A percentile compares a stretch with the other conserved stretches of the same genome.
These are phyloP conservation scores for Barnettozyma botsteinii DNA, from an alignment of 805 yeast species.

Conservation along the genomic window DNA sequence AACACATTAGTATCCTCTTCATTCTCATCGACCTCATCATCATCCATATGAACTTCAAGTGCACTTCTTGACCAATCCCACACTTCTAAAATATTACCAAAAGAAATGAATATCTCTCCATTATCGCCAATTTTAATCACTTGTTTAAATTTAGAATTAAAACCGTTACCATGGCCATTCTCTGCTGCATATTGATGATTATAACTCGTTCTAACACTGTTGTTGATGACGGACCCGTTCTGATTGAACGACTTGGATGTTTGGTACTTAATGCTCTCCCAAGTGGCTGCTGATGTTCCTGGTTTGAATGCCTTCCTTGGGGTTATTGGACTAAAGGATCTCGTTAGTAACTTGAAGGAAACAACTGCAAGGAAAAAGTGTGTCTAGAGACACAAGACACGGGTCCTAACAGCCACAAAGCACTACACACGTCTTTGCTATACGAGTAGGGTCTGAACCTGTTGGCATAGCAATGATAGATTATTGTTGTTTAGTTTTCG, in stretches of 20 bases:
- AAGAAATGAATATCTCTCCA: constrained; percentile 33
- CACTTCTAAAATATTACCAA: constrained; percentile 27
- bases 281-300: constrained; percentile 25
- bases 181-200: constrained; percentile 4
- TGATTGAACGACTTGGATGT: constrained; percentile 1
- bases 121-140: constrained; percentile 30
- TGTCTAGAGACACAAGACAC: too few relatives aligned
- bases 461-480: constrained; percentile 21
- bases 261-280: constrained; percentile 25
- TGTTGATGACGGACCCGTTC: too few relatives aligned
- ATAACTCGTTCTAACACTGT: too few relatives aligned
- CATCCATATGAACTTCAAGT: constrained; percentile 12
- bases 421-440: constrained; percentile 21
- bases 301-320: constrained; percentile 18
- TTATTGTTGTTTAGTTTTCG: too few relatives aligned
- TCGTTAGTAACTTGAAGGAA: too few relatives aligned
- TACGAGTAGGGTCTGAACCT: constrained; percentile 26
- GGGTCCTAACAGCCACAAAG: background rate
- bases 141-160: constrained; percentile 4
- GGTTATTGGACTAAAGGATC: constrained; percentile 16
- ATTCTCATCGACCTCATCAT: constrained; percentile 3
- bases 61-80: constrained; percentile 36
- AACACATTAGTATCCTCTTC: constrained; percentile 19
- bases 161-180: constrained; percentile 8
- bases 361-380: too few relatives aligned